phyloP scores from a whole-genome alignment of 1,284 basidiomycete genomes.

The Leccinum pachyderme region DNA sequence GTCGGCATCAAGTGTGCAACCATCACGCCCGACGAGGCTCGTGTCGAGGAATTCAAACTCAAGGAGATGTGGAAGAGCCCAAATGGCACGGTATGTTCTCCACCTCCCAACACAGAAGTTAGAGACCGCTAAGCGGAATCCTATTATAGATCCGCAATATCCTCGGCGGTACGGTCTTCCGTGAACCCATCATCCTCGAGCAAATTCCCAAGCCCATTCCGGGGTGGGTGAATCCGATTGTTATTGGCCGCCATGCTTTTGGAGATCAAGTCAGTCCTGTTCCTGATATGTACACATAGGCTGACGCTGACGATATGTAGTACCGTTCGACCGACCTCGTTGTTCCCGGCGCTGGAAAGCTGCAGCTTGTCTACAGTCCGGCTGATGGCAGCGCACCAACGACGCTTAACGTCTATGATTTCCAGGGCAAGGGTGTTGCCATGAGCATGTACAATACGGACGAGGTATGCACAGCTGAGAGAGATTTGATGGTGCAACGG shows the following conservation, averaged over 20 bases:
- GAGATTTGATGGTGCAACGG: background rate
- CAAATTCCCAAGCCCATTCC: slow-evolving; percentile 92
- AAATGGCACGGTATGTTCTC: slow-evolving; percentile 79
- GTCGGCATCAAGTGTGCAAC: slow-evolving; percentile 98
- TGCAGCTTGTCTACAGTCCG: slow-evolving; percentile 87
- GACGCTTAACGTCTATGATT: slow-evolving; percentile 83
- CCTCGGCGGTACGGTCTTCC: slow-evolving; percentile 97
- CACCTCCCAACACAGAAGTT: slow-evolving; percentile 4
- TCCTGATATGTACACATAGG: slow-evolving; percentile 7
- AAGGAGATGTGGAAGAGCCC: slow-evolving; percentile 98
- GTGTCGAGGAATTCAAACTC: slow-evolving; percentile 92
- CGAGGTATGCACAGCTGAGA: slow-evolving; percentile 49
- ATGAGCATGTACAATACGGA: slow-evolving; percentile 97
- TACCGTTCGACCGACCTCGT: slow-evolving; percentile 91
- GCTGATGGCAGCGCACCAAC: slow-evolving; percentile 64
- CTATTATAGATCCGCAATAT: slow-evolving; percentile 84
- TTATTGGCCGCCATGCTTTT: slow-evolving; percentile 94
- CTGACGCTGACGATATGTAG: slow-evolving; percentile 35
- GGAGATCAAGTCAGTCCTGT: slow-evolving; percentile 77
- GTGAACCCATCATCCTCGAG: slow-evolving; percentile 93
- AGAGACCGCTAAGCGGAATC: slow-evolving; percentile 9
- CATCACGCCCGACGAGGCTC: slow-evolving; percentile 96
- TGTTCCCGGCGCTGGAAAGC: slow-evolving; percentile 84
- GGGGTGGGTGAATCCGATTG: slow-evolving; percentile 96
- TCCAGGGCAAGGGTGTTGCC: slow-evolving; percentile 86